phyloP scores from a whole-genome alignment of 83 land plant genomes.

The Picea engelmannii region DNA sequence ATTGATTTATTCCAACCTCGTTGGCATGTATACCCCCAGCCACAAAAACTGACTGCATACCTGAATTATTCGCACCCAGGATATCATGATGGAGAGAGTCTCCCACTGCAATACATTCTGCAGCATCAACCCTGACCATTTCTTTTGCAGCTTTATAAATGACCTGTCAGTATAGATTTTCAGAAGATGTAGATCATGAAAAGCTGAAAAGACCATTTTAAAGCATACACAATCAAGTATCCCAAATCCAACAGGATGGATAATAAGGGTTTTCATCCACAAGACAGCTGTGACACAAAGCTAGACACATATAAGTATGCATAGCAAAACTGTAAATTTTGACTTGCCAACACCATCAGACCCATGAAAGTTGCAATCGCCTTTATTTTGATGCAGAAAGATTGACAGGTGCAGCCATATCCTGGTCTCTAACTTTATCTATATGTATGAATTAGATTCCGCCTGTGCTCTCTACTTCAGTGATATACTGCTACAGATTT shows the following conservation, averaged over 20 bases:
- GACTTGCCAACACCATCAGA: neutral
- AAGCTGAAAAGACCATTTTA: neutral
- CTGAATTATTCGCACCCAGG: constrained; percentile 67
- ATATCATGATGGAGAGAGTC: constrained; percentile 89
- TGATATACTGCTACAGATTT: no score
- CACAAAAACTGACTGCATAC: constrained; percentile 69
- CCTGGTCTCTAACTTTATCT: no score
- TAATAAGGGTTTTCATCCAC: neutral
- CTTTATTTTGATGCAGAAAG: neutral
- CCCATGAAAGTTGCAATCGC: neutral
- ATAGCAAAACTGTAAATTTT: neutral
- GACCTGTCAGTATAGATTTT: constrained; percentile 40
- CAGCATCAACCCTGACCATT: constrained; percentile 56
- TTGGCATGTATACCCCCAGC: constrained; percentile 82
- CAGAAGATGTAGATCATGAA: neutral
- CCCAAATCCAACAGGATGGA: neutral
- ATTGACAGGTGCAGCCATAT: no score
- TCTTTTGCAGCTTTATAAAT: constrained; percentile 66
- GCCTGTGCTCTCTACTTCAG: no score
- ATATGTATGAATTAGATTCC: no score
- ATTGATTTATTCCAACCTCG: constrained; percentile 63
- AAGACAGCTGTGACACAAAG: neutral
- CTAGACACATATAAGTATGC: neutral
- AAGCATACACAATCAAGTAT: neutral
- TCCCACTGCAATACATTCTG: constrained; percentile 77